Conservation (phyloP, 345 rosid genomes). For the Theobroma cacao region DNA sequence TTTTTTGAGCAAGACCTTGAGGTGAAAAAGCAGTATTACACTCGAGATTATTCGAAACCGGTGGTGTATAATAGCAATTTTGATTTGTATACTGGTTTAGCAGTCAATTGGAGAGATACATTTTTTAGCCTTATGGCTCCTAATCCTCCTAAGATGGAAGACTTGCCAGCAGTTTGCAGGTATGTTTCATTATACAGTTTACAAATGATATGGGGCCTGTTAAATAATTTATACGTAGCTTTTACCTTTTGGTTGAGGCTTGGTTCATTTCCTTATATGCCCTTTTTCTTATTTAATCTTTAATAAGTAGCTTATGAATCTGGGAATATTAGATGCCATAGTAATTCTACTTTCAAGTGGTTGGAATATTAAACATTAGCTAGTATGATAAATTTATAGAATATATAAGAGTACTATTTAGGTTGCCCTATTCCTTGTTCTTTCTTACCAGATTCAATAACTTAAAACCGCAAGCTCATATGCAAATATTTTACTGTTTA, state of each 20-base stretch:
- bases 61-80: slow-evolving; percentile 34
- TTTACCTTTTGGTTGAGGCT: too few species aligned
- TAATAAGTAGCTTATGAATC: neutral
- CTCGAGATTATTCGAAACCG: slow-evolving; percentile 20
- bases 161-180: slow-evolving; percentile 45
- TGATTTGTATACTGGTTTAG: slow-evolving; percentile 32
- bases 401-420: neutral
- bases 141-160: slow-evolving; percentile 33
- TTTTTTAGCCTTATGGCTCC: slow-evolving; percentile 35
- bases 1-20: slow-evolving; percentile 38
- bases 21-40: slow-evolving; percentile 22
- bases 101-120: slow-evolving; percentile 46
- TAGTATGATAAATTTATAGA: neutral
- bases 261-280: neutral
- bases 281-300: neutral
- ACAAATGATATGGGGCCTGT: neutral
- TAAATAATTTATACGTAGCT: neutral
- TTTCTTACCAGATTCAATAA: neutral
- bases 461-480: neutral
- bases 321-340: neutral
- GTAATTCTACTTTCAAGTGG: neutral
- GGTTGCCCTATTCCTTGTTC: neutral
- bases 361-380: neutral
- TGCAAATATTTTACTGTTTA: neutral
- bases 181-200: slow-evolving; percentile 1